Evolutionary conservation across 1,284 basidiomycete species (phyloP).

Genomic region (Schizophyllum commune): DNA sequence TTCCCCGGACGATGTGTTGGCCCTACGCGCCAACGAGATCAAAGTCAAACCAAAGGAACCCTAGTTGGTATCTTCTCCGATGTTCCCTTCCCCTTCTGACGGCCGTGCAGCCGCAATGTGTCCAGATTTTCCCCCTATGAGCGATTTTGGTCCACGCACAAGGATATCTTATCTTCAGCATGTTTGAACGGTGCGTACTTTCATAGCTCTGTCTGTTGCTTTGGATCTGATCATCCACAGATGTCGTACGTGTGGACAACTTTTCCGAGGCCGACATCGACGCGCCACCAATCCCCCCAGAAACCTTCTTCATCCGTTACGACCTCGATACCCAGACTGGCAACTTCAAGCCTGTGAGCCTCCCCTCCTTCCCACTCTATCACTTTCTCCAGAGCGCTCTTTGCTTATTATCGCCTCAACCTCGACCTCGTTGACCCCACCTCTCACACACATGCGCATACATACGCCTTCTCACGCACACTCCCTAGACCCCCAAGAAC

Average conservation of each 20-base stretch:
- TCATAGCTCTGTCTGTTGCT: background rate
- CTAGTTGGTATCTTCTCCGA: background rate
- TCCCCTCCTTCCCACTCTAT: too few species aligned
- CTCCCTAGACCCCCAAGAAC: background rate
- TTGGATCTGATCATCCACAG: background rate
- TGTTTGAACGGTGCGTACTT: background rate
- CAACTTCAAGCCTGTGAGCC: background rate
- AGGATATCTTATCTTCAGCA: background rate
- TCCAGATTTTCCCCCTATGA: background rate
- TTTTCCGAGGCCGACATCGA: background rate
- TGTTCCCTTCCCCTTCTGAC: background rate
- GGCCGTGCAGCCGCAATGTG: background rate
- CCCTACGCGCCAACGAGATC: background rate
- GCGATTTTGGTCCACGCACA: background rate
- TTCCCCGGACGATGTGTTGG: background rate
- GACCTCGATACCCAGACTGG: background rate
- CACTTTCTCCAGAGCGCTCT: too few species aligned
- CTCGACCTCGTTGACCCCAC: too few species aligned
- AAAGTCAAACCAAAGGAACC: background rate
- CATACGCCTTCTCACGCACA: too few species aligned
- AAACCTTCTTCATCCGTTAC: background rate
- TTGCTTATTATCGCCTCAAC: too few species aligned
- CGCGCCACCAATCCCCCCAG: background rate
- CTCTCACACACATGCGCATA: too few species aligned
- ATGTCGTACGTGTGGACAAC: background rate